Conservation (phyloP, 805 yeast species). For the Priceomyces fermenticarens region DNA sequence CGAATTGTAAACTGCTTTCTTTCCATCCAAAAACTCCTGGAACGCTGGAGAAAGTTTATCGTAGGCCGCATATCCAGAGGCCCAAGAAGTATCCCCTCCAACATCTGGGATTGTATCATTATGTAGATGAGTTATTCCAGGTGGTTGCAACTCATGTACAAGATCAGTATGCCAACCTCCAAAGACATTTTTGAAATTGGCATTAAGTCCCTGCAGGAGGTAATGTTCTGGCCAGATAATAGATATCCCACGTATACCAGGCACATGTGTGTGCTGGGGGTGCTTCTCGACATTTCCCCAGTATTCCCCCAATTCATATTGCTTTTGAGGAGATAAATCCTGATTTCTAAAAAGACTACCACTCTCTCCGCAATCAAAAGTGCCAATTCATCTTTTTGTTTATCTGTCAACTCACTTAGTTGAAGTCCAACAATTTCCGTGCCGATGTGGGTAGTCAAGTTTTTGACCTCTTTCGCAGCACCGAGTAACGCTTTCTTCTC, state of each 20-base stretch:
- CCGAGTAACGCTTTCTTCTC: slow-evolving; percentile 26
- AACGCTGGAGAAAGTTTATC: slow-evolving; percentile 53
- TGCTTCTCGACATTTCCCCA: slow-evolving; percentile 30
- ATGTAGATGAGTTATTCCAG: slow-evolving; percentile 37
- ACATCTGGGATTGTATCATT: slow-evolving; percentile 38
- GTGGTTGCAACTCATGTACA: slow-evolving; percentile 34
- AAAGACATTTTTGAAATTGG: slow-evolving; percentile 23
- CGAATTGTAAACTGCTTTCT: slow-evolving; percentile 40
- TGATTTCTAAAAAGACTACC: slow-evolving; percentile 29
- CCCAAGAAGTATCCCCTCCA: slow-evolving; percentile 57
- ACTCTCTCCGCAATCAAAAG: slow-evolving; percentile 24
- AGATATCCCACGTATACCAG: slow-evolving; percentile 26
- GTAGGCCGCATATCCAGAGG: slow-evolving; percentile 55
- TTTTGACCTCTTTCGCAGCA: slow-evolving; percentile 25
- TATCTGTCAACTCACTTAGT: slow-evolving; percentile 19
- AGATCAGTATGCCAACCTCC: slow-evolving; percentile 36
- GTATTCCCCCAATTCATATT: slow-evolving; percentile 24
- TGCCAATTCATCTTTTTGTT: slow-evolving; percentile 27
- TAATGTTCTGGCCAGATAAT: slow-evolving; percentile 41
- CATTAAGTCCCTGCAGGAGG: slow-evolving; percentile 23
- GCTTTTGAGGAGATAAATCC: slow-evolving; percentile 28
- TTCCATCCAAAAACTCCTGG: slow-evolving; percentile 50
- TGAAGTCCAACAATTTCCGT: slow-evolving; percentile 31
- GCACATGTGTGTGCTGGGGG: slow-evolving; percentile 22
- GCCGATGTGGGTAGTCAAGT: slow-evolving; percentile 22